Base-by-base conservation (phyloP, 2,329 filamentous ascomycete species). In the Penicillium decumbens region DNA sequence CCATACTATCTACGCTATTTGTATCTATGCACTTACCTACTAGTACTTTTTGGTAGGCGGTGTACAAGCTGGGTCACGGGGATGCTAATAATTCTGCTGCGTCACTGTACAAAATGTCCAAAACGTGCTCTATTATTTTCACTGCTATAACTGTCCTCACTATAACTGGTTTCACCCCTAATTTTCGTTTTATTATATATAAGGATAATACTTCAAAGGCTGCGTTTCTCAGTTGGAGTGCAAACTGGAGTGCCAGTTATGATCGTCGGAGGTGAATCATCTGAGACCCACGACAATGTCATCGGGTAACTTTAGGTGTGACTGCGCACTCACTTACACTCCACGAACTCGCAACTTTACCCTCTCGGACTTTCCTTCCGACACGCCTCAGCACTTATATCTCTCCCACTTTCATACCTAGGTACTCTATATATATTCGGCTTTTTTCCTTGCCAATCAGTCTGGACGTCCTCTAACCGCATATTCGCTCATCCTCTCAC, bases 241-340 rank as follows among this genome's bases (percentile, higher is more conserved):
- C 23, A 28, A 46, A 23, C 35, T 29, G 38, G 35, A 49, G 49
- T 38, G 33, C 43, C 20, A 23, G 39, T 18, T 43, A 47, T 50
- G 47, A 51, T 37, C 43, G 20, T 30, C 50, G 27, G 27, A 8
- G 50, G 55, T 59, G 56, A 58, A 49, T 58, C 56, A 58, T 56
- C 46, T 46, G 44, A 51, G 55, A 57, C 56, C 54, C 56, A 56
- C 51, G 51, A 49, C 38, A 37, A 57, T 51, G 50, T 53, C 55
- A 58, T 56, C 45, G 48, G 28, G 10, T 9, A 29, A 12, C 28
- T 29, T 29, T 3, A 29, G 28, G 10, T 12, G 6, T 23, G 38
- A 42, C 35, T 35, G 40, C 10, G n/a, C 38, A 20, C 45, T 45
- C 43, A n/a, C 20, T 23, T 23, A 23, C 20, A 23, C 20, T 23